Conservation (phyloP, 495 filamentous ascomycete species). For the Penicillium roqueforti region DNA sequence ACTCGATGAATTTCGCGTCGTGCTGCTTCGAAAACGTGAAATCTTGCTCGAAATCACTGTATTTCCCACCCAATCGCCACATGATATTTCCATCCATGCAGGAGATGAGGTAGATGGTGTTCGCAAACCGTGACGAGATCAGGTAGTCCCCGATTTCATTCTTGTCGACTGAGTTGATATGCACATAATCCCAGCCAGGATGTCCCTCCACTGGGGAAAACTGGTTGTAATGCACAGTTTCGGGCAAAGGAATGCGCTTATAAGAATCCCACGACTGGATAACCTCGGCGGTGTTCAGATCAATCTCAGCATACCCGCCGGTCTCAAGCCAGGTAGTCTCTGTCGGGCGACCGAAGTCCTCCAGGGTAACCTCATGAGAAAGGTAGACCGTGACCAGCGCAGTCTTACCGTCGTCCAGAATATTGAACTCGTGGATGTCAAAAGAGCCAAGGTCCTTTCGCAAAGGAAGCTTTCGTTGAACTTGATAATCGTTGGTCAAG, state of each 20-base stretch:
- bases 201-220: slow-evolving; percentile 11
- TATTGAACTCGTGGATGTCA: slow-evolving; percentile 47
- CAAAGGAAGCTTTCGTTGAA: slow-evolving; percentile 31
- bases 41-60: slow-evolving; percentile 36
- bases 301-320: slow-evolving; percentile 40
- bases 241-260: slow-evolving; percentile 32
- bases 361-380: slow-evolving; percentile 36
- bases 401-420: slow-evolving; percentile 32
- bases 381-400: slow-evolving; percentile 45
- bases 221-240: slow-evolving; percentile 22
- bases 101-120: slow-evolving; percentile 54
- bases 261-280: slow-evolving; percentile 43
- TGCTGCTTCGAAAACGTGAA: slow-evolving; percentile 59
- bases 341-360: slow-evolving; percentile 29
- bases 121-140: slow-evolving; percentile 53
- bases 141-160: slow-evolving; percentile 52
- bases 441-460: slow-evolving; percentile 30
- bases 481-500: slow-evolving; percentile 26
- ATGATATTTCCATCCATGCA: slow-evolving; percentile 52
- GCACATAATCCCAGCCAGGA: slow-evolving; percentile 55
- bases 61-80: slow-evolving; percentile 52
- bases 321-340: slow-evolving; percentile 31
- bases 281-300: slow-evolving; percentile 37
- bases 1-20: slow-evolving; percentile 50
- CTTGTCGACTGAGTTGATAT: slow-evolving; percentile 59